These are phyloP conservation scores for Fusarium armeniacum DNA, from an alignment of 2,329 filamentous ascomycete species.

Conservation along the genomic window DNA sequence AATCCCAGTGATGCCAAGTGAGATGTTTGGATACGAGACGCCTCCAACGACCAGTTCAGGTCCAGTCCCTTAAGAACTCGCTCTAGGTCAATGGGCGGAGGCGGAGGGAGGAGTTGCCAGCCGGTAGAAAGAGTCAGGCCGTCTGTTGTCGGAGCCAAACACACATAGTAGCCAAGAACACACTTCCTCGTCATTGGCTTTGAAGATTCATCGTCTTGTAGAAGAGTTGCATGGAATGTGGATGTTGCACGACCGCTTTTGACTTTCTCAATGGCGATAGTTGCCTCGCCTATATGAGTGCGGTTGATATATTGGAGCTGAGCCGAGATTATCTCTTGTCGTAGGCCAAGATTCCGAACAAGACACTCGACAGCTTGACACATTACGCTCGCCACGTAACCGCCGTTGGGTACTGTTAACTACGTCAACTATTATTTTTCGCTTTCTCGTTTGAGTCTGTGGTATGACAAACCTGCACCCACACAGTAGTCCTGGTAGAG, in stretches of 20 bases:
- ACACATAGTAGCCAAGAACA: not conserved
- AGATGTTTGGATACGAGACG: not conserved
- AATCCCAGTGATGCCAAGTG: not conserved
- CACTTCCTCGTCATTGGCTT: not conserved
- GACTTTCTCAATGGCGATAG: not conserved
- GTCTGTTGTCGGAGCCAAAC: not conserved
- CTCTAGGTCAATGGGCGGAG: not conserved
- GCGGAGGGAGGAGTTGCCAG: not conserved
- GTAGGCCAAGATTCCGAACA: not conserved
- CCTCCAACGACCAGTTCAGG: not conserved
- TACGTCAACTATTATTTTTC: not conserved
- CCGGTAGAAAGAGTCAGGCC: not conserved
- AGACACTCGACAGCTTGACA: not conserved
- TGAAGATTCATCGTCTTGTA: not conserved
- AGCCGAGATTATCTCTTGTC: not conserved
- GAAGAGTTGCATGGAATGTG: not conserved
- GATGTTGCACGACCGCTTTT: not conserved
- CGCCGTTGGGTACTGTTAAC: not conserved
- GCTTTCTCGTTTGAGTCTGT: not conserved
- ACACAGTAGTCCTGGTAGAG: not conserved
- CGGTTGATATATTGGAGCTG: slow-evolving; percentile 5
- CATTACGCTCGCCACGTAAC: not conserved
- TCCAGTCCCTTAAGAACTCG: not conserved
- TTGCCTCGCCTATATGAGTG: not conserved
- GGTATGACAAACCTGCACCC: not conserved